Conservation (phyloP, 192 early-diverging fungal genomes). For the Helicostylum pulchrum region DNA sequence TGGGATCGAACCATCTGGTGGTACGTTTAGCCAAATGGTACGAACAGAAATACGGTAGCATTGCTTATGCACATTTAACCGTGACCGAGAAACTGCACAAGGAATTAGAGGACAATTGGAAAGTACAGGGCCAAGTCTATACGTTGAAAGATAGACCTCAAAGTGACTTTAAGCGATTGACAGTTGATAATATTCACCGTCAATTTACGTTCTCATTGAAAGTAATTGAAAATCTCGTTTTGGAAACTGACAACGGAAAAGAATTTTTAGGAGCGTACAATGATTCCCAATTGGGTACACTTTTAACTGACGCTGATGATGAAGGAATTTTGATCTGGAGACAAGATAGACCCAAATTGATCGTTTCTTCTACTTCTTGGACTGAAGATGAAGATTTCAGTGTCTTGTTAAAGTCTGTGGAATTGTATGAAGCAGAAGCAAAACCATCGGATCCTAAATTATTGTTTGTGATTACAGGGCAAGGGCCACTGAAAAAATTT, state of each 20-base stretch:
- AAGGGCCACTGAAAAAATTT: conserved; percentile 72
- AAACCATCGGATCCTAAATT: conserved; percentile 49
- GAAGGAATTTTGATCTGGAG: conserved; percentile 8
- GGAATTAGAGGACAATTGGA: conserved; percentile 59
- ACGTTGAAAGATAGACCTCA: conserved; percentile 86
- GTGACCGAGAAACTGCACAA: conserved; percentile 82
- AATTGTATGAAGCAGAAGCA: conserved; percentile 48
- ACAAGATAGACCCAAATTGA: conserved; percentile 65
- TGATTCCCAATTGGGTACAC: background rate
- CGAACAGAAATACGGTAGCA: conserved; percentile 60
- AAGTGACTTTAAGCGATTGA: conserved; percentile 67
- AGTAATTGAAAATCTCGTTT: conserved; percentile 40
- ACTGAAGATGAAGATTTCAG: conserved; percentile 96
- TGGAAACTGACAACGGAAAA: background rate
- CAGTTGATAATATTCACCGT: conserved; percentile 67
- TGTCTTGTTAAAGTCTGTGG: conserved; percentile 67
- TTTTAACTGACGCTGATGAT: conserved; percentile 16
- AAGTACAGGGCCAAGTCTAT: conserved; percentile 59
- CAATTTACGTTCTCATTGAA: conserved; percentile 72
- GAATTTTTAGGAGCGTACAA: conserved; percentile 4
- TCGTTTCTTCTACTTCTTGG: conserved; percentile 92
- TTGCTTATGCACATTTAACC: conserved; percentile 77
- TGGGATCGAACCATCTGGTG: conserved; percentile 55
- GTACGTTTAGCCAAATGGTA: conserved; percentile 58
- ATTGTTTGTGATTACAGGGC: conserved; percentile 88